Evolutionary conservation across 106 monocot genomes (phyloP).

Genomic region (Acanthochlamys bracteata): DNA sequence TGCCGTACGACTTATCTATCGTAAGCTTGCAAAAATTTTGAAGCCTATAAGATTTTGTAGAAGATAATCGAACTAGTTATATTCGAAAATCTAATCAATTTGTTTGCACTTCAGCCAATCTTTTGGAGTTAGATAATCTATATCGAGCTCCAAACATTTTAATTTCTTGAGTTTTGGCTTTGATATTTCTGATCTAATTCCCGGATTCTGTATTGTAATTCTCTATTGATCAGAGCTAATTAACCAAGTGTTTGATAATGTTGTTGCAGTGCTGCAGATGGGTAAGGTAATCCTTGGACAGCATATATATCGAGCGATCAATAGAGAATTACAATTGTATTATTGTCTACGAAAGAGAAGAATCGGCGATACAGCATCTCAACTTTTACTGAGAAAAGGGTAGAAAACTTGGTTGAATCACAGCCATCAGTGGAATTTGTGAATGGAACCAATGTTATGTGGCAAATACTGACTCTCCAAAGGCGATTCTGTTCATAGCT

Average conservation of each 20-base stretch:
- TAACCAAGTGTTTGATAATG: slow-evolving; percentile 3
- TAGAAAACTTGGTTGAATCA: slow-evolving; percentile 11
- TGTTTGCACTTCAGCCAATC: too few relatives aligned
- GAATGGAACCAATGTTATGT: slow-evolving; percentile 55
- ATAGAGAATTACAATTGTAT: neutral
- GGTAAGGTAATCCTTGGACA: slow-evolving; percentile 3
- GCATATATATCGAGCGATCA: slow-evolving; percentile 15
- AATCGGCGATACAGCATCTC: slow-evolving; percentile 2
- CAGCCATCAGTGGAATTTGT: slow-evolving; percentile 20
- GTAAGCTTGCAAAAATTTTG: too few relatives aligned
- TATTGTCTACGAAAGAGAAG: slow-evolving; percentile 10
- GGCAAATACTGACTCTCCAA: slow-evolving; percentile 57
- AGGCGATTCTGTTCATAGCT: slow-evolving; percentile 65
- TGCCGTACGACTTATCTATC: too few relatives aligned
- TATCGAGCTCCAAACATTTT: too few relatives aligned
- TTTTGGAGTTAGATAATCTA: too few relatives aligned
- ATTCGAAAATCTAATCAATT: too few relatives aligned
- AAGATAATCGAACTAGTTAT: too few relatives aligned
- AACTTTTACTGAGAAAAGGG: slow-evolving; percentile 17
- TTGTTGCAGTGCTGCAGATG: slow-evolving; percentile 8
- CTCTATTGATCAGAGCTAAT: neutral
- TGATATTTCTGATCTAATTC: too few relatives aligned
- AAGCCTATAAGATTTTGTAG: too few relatives aligned
- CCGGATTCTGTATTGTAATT: too few relatives aligned
- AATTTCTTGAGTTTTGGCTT: too few relatives aligned